Percentiles rank a stretch among this genome's conserved stretches.
Conservation (phyloP, 2,329 filamentous ascomycete genomes). For the Monilinia vaccinii-corymbosi region DNA sequence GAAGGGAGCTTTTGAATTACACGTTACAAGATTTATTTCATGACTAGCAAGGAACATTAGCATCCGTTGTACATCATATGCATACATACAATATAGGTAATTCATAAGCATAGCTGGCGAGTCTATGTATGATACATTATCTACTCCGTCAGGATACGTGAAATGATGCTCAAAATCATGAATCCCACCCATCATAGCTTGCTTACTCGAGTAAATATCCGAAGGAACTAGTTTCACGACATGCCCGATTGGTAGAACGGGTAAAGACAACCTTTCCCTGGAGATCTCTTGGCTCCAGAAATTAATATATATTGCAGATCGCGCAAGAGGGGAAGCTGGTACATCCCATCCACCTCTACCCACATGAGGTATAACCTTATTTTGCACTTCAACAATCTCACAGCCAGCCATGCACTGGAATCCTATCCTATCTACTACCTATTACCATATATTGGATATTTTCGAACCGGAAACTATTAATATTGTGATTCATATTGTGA, state of each 20-base stretch:
- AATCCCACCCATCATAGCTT: neutral
- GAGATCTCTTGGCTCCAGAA: neutral
- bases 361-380: too few species aligned
- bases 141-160: neutral
- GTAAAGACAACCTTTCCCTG: neutral
- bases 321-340: too few species aligned
- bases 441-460: too few species aligned
- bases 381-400: too few species aligned
- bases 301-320: too few species aligned
- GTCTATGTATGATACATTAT: neutral
- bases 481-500: too few species aligned
- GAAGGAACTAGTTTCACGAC: neutral
- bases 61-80: neutral
- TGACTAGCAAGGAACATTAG: neutral
- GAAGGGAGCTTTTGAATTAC: constrained; percentile 7
- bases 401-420: too few species aligned
- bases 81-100: neutral
- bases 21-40: neutral
- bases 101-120: neutral
- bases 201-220: too few species aligned
- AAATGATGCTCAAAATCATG: neutral
- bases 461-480: too few species aligned
- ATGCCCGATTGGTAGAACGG: neutral
- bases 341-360: too few species aligned
- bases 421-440: too few species aligned